A percentile compares a stretch with the other conserved stretches of the same genome.
These are phyloP conservation scores for Fusarium siculi DNA, from an alignment of 2,329 filamentous ascomycete species.

Conservation along the genomic window DNA sequence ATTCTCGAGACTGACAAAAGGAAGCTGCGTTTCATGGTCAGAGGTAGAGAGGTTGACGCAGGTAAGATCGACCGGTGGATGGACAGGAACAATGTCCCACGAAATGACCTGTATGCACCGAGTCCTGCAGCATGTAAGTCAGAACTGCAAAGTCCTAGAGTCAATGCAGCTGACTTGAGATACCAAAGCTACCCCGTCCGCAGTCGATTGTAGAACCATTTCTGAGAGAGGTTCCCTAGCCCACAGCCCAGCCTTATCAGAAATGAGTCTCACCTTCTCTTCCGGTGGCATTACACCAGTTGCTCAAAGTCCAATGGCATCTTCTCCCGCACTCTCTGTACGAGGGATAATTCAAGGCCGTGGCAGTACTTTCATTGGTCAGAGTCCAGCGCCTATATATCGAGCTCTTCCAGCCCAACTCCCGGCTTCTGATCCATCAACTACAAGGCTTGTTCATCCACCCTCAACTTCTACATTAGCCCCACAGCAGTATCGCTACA, in stretches of 20 bases:
- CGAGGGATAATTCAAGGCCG: fast-evolving
- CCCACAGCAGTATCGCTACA: fast-evolving
- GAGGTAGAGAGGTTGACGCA: not conserved
- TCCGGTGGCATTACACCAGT: fast-evolving
- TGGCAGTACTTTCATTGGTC: not conserved
- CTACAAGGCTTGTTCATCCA: fast-evolving
- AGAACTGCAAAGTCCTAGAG: fast-evolving
- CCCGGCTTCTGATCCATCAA: fast-evolving
- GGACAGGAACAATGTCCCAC: not conserved
- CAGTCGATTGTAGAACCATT: not conserved
- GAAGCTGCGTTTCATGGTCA: not conserved
- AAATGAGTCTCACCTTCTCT: not conserved
- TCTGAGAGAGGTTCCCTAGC: not conserved
- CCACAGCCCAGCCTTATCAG: not conserved
- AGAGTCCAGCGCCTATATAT: not conserved
- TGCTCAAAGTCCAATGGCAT: fast-evolving
- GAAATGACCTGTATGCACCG: not conserved
- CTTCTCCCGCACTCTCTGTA: not conserved
- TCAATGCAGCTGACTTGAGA: fast-evolving
- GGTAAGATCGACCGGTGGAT: slow-evolving; percentile 7
- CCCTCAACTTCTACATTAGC: fast-evolving
- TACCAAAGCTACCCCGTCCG: not conserved
- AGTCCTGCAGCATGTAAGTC: slow-evolving; percentile 4
- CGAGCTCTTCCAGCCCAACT: fast-evolving
- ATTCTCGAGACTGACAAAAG: not conserved